phyloP scores from a whole-genome alignment of 495 filamentous ascomycete species.

The Aspergillus avenaceus region DNA sequence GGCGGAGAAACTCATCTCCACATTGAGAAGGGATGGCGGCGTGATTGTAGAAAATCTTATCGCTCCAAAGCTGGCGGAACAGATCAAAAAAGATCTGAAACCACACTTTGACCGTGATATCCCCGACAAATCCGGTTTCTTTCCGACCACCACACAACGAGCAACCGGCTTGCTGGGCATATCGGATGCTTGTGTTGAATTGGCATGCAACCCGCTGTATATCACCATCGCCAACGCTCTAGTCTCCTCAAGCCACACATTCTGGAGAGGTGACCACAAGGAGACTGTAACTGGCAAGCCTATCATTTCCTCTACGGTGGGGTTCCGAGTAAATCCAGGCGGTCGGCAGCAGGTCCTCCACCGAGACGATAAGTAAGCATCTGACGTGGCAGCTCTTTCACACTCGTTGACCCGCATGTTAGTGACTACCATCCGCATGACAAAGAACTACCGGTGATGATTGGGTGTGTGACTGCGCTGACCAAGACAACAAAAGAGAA shows the following conservation, averaged over 20 bases:
- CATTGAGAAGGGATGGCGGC: constrained; percentile 15
- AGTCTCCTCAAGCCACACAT: constrained; percentile 17
- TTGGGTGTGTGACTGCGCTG: constrained; percentile 17
- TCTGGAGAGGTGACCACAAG: constrained; percentile 22
- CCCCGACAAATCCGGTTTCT: constrained; percentile 22
- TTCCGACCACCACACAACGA: constrained; percentile 28
- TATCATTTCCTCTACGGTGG: constrained; percentile 24
- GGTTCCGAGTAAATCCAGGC: constrained; percentile 28
- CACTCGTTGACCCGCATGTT: neutral
- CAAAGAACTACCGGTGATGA: constrained; percentile 14
- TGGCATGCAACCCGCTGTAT: constrained; percentile 23
- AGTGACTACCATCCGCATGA: constrained; percentile 16
- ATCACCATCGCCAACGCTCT: constrained; percentile 21
- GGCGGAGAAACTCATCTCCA: constrained; percentile 1
- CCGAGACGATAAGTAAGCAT: constrained; percentile 30
- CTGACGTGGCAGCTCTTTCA: neutral
- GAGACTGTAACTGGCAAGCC: constrained; percentile 21
- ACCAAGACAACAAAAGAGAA: constrained; percentile 35
- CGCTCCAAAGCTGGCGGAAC: constrained; percentile 13
- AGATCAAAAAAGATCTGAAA: constrained; percentile 22
- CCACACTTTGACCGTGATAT: constrained; percentile 21
- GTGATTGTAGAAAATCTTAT: constrained; percentile 23
- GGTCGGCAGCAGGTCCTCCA: constrained; percentile 30
- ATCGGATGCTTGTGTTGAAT: constrained; percentile 24
- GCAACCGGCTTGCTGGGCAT: constrained; percentile 26